Conservation (phyloP, 1,284 basidiomycete species). For the Leccinum pallidistipes region DNA sequence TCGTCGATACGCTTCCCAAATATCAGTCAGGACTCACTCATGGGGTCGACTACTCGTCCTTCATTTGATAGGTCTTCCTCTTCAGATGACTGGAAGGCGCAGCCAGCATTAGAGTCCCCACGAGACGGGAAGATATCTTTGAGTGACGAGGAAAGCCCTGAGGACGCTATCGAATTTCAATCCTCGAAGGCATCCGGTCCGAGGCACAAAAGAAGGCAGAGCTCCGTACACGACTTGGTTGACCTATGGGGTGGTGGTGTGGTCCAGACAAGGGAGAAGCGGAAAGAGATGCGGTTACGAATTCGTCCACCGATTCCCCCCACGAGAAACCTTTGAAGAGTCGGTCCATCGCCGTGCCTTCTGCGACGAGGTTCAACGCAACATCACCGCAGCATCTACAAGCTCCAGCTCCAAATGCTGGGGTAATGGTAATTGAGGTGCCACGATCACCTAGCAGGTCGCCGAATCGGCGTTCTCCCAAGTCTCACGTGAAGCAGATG, state of each 20-base stretch:
- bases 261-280: conserved; percentile 40
- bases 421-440: conserved; percentile 9
- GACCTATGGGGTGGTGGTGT: conserved; percentile 68
- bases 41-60: conserved; percentile 9
- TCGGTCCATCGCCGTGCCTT: conserved; percentile 18
- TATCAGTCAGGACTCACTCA: conserved; percentile 9
- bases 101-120: conserved; percentile 13
- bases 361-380: conserved; percentile 23
- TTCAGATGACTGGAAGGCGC: conserved; percentile 21
- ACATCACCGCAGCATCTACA: conserved; percentile 36
- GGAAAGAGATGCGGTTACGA: conserved; percentile 27
- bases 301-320: conserved; percentile 19
- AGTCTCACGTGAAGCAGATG: conserved; percentile 29
- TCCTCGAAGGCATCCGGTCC: conserved; percentile 24
- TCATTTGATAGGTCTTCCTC: conserved; percentile 15
- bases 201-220: conserved; percentile 53
- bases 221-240: conserved; percentile 77
- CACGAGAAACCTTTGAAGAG: conserved; percentile 24
- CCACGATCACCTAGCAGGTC: conserved; percentile 34
- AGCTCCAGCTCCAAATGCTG: conserved; percentile 3
- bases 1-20: conserved; percentile 12
- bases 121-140: conserved; percentile 41
- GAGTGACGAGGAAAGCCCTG: conserved; percentile 59
- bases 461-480: conserved; percentile 26
- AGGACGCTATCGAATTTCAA: conserved; percentile 46